Percentiles rank a stretch among this genome's conserved stretches.
phyloP scores from a whole-genome alignment of 805 yeast species.

The Candida andamanensis region DNA sequence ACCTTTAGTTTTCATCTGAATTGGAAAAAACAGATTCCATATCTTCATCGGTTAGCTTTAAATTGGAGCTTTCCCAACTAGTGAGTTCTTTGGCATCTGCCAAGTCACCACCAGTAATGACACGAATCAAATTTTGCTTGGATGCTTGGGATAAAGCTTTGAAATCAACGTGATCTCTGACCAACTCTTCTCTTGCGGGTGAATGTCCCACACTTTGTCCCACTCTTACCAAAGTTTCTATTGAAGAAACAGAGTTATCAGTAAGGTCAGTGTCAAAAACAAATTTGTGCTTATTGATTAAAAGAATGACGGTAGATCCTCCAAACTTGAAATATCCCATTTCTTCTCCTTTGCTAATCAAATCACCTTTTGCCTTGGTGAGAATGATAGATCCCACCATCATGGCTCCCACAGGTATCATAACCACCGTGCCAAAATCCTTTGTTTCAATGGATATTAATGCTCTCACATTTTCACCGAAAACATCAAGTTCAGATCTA shows the following conservation, averaged over 20 bases:
- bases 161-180: conserved; percentile 44
- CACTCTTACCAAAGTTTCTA: conserved; percentile 81
- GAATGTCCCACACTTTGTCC: conserved; percentile 91
- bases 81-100: conserved; percentile 24
- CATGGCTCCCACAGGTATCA: conserved; percentile 94
- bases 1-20: conserved; percentile 1
- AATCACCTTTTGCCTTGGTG: conserved; percentile 57
- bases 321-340: conserved; percentile 95
- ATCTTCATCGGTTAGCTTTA: conserved; percentile 19
- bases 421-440: conserved; percentile 71
- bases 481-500: conserved; percentile 81
- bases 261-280: conserved; percentile 70
- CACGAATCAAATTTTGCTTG: conserved; percentile 48
- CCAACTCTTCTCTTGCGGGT: conserved; percentile 43
- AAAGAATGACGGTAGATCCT: conserved; percentile 76
- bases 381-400: conserved; percentile 92
- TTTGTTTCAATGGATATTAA: conserved; percentile 71
- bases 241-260: conserved; percentile 58
- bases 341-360: conserved; percentile 68
- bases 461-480: conserved; percentile 83
- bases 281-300: conserved; percentile 51
- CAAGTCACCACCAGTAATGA: conserved; percentile 52
- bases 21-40: conserved; percentile 12
- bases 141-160: conserved; percentile 42
- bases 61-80: conserved; percentile 35